Percentiles rank a stretch among this genome's conserved stretches.
These are phyloP conservation scores for Backusella mclennaniae DNA, from an alignment of 192 early-diverging fungal species.

Conservation along the genomic window DNA sequence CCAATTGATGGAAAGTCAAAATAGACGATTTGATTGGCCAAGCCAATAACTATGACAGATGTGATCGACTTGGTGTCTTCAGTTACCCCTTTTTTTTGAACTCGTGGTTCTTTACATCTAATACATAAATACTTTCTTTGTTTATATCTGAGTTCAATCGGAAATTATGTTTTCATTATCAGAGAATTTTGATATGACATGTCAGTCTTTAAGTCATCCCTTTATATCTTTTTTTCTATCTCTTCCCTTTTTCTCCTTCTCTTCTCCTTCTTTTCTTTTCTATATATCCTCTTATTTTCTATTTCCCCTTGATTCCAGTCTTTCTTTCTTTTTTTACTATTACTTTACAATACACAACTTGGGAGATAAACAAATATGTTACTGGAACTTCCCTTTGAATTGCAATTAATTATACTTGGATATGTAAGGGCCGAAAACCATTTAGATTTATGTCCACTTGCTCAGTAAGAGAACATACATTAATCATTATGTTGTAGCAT, in stretches of 20 bases:
- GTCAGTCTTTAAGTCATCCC: background rate
- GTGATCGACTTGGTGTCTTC: background rate
- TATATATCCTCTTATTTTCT: background rate
- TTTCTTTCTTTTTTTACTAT: background rate
- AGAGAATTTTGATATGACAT: background rate
- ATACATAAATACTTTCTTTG: background rate
- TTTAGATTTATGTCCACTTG: constrained; percentile 9
- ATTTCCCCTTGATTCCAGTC: background rate
- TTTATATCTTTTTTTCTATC: background rate
- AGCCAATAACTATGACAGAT: background rate
- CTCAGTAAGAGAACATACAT: background rate
- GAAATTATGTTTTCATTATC: constrained; percentile 1
- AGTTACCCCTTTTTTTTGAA: background rate
- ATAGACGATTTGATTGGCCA: background rate
- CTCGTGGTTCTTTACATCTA: background rate
- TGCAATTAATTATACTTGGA: constrained; percentile 14
- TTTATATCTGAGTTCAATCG: background rate
- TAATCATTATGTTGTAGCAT: background rate
- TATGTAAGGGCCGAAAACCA: constrained; percentile 10
- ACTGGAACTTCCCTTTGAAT: constrained; percentile 8
- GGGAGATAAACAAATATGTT: background rate
- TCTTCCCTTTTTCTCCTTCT: background rate
- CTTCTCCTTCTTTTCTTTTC: background rate
- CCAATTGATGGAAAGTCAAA: no score
- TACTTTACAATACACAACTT: background rate